Evolutionary conservation across 179 eudicot genomes (phyloP).

Genomic region (Silene noctiflora): DNA sequence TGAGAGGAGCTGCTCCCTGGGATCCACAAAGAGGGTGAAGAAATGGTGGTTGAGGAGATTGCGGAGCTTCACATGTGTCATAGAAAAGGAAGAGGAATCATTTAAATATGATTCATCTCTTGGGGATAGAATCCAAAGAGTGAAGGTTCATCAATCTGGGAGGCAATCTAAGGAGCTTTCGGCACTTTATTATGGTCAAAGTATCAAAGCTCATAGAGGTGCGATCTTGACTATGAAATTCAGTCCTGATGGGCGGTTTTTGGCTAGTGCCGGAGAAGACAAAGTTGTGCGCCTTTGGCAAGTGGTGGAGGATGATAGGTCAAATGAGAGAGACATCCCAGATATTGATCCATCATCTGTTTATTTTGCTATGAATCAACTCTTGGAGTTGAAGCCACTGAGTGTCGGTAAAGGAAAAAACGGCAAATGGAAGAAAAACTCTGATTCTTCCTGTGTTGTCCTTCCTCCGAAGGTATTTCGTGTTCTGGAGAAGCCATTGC

Average conservation of each 20-base stretch:
- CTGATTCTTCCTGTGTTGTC: slow-evolving; percentile 77
- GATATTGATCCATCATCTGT: slow-evolving; percentile 71
- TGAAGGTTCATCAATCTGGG: slow-evolving; percentile 52
- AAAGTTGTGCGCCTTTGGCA: slow-evolving; percentile 76
- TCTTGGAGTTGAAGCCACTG: slow-evolving; percentile 55
- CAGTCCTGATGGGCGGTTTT: slow-evolving; percentile 68
- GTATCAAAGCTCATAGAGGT: slow-evolving; percentile 76
- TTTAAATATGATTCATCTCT: slow-evolving; percentile 28
- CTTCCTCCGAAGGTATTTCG: slow-evolving; percentile 83
- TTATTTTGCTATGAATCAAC: slow-evolving; percentile 66
- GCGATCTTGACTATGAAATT: slow-evolving; percentile 87
- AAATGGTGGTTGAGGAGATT: slow-evolving; percentile 52
- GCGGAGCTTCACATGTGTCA: slow-evolving; percentile 51
- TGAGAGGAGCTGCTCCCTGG: slow-evolving; percentile 21
- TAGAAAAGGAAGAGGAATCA: slow-evolving; percentile 33
- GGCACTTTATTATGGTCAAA: slow-evolving; percentile 72
- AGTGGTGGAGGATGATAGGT: slow-evolving; percentile 69
- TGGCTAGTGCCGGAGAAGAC: slow-evolving; percentile 92
- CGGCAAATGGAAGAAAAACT: slow-evolving; percentile 41
- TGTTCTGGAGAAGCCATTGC: slow-evolving; percentile 68
- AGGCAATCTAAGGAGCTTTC: slow-evolving; percentile 72
- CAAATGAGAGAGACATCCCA: slow-evolving; percentile 54
- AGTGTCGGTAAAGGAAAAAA: slow-evolving; percentile 41
- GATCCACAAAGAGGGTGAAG: slow-evolving; percentile 42
- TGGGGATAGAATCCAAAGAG: slow-evolving; percentile 48